These are phyloP conservation scores for Craspedostauros australis DNA, from an alignment of 108 stramenopile species.

Conservation along the genomic window DNA sequence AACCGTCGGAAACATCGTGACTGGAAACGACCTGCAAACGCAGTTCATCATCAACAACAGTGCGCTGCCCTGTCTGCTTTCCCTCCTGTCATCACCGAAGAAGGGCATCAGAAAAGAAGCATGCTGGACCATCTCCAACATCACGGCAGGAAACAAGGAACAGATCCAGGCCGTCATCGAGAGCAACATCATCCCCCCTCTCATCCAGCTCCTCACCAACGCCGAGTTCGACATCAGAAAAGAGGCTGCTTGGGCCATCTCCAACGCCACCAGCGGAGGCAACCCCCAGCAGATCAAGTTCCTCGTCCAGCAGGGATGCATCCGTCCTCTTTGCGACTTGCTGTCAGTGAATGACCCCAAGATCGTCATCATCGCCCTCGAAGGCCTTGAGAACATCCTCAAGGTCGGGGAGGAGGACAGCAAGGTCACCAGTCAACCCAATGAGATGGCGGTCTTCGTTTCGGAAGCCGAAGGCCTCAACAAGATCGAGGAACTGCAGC, in stretches of 20 bases:
- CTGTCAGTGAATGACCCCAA: constrained; percentile 88
- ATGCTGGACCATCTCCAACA: constrained; percentile 99
- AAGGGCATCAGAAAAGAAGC: constrained; percentile 99
- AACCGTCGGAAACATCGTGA: constrained; percentile 98
- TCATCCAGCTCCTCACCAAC: constrained; percentile 86
- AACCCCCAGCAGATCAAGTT: constrained; percentile 91
- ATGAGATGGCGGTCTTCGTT: constrained; percentile 89
- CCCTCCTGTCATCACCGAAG: constrained; percentile 88
- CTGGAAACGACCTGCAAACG: constrained; percentile 93
- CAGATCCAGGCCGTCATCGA: constrained; percentile 98
- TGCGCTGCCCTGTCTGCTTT: constrained; percentile 89
- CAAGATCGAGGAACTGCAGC: constrained; percentile 91
- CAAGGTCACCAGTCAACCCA: constrained; percentile 63
- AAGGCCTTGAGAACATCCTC: constrained; percentile 97
- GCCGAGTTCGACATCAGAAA: constrained; percentile 99
- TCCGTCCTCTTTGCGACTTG: constrained; percentile 90
- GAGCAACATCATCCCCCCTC: constrained; percentile 90
- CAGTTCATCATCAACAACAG: constrained; percentile 95
- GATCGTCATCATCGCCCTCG: constrained; percentile 95
- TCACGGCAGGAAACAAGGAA: constrained; percentile 96
- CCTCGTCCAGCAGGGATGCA: constrained; percentile 91
- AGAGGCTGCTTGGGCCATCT: constrained; percentile 98
- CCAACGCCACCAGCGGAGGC: constrained; percentile 97
- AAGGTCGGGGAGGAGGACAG: constrained; percentile 92
- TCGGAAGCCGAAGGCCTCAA: constrained; percentile 92